Base-by-base conservation (phyloP, 2,329 filamentous ascomycete species). In the Xylariaceae sp. region DNA sequence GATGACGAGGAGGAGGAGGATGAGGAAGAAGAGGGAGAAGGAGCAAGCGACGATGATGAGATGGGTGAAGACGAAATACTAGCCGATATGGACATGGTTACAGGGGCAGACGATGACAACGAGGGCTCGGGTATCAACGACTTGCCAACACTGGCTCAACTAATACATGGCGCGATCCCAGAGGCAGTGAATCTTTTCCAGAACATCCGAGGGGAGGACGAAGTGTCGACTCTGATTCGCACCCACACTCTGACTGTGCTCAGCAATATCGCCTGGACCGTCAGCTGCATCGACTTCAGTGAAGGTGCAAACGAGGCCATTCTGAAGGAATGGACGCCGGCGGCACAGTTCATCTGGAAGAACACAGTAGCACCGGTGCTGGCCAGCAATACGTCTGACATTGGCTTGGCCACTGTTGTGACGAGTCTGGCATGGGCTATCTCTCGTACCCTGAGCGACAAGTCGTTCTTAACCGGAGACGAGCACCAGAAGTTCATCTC, bases 191-290 rank as follows among this genome's bases (percentile, higher is more conserved):
- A 64, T 39, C 51, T 70, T 59, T 77, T 77, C 17, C 76, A 82
- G 17, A 73, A 77, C 39, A 74, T 73, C 56, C 71, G 76, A 8
- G 67, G 70, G 8, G 73, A 74, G 56, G 76, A 78, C 17, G 75
- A 78, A 35, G 68, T 73, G 13, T 70, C 67, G 5, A 56, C 77
- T 10, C 69, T 75, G 5, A 73, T 87, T 47, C 82, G 82, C 62
- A 72, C 72, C 17, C 78, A 81, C 64, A 81, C 85, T 15, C 73
- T 88, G 23, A 81, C 82, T 1, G 80, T 84, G 13, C 77, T 89
- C 60, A 87, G 83, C 75, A 88, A 88, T 72, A 82, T 88, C 56
- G 78, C 85, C 56, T 88, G 86, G 85, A 86, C 85, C 9, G 76
- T 87, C 47, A 85, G 83, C 7, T 80, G 81, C 66, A 75, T 86